Base-by-base conservation (phyloP, 345 rosid genomes). In the Geranium brycei region DNA sequence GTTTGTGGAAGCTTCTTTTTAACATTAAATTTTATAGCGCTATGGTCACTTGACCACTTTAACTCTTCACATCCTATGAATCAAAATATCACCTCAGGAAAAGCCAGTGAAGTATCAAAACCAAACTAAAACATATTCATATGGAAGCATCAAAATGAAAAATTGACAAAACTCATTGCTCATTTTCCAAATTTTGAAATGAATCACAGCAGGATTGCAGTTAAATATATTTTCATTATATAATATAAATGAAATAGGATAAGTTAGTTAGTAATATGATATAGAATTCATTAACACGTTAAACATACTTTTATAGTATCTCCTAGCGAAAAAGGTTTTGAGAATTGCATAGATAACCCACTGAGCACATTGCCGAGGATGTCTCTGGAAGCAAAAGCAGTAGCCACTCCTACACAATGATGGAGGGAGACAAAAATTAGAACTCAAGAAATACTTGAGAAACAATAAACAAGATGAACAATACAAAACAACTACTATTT, bases 361-460 rank as follows among this genome's bases (percentile, higher is more conserved):
- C 90, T 87, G 57, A 93, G 85, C 70, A 93, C 85, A 77, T 93
- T 93, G 56, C 99, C 96, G 67, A 93, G 96, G 67, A 90, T 58
- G 38, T 93, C 97, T 76, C 74, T 85, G 11, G 95, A 84, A 78
- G 99, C 97, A 82, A 93, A 89, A 71, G 97, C 97, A 73, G 99
- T 93, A 57, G 97, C 99, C 61, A 93, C 99, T 62, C 99, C 97
- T 93, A 64, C 4, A 72, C 72, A 51, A 62, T 57, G 19, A 64
- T 5, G 55, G 17, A 1, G 19, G 28, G 59, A 63, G 63, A 58
- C 60, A 59, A 40, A 31, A 31, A 19, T 58, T 61, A 40, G 59
- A 35, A 35, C 67, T 47, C 53, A 47, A 47, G 7, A 3, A 35
- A 47, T 47, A 47, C 13, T 47, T 47, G 14, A 47, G 12, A 47